phyloP scores from a whole-genome alignment of 2,329 filamentous ascomycete species.

The Fusarium floridanum region DNA sequence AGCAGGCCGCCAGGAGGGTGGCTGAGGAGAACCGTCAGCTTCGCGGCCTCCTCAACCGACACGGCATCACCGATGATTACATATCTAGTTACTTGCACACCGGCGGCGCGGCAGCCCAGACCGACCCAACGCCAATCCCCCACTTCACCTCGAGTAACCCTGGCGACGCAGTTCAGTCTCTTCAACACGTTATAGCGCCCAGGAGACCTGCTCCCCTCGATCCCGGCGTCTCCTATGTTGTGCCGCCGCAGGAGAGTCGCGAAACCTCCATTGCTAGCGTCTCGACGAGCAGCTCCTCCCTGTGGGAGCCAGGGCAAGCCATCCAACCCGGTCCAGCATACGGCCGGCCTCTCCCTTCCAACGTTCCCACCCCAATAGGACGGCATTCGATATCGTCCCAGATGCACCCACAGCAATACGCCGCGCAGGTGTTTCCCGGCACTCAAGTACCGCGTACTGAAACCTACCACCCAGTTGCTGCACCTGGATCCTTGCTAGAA shows the following conservation, averaged over 20 bases:
- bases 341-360: constrained; percentile 44
- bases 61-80: constrained; percentile 69
- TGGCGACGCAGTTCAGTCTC: constrained; percentile 47
- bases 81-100: constrained; percentile 60
- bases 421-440: constrained; percentile 37
- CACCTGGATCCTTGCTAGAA: constrained; percentile 41
- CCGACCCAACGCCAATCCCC: constrained; percentile 36
- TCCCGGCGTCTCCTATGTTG: constrained; percentile 42
- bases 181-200: constrained; percentile 56
- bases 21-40: constrained; percentile 77
- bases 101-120: constrained; percentile 28
- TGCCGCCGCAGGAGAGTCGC: constrained; percentile 50
- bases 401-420: constrained; percentile 42
- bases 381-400: constrained; percentile 41
- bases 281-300: constrained; percentile 49
- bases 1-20: constrained; percentile 76
- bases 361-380: constrained; percentile 38
- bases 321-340: constrained; percentile 43
- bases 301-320: constrained; percentile 51
- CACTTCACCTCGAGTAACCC: constrained; percentile 41
- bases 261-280: constrained; percentile 51
- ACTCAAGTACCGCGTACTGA: constrained; percentile 40
- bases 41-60: constrained; percentile 67
- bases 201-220: constrained; percentile 51
- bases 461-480: constrained; percentile 34